Conservation (phyloP, 2,329 filamentous ascomycete genomes). For the Calcarisporium arbuscula region DNA sequence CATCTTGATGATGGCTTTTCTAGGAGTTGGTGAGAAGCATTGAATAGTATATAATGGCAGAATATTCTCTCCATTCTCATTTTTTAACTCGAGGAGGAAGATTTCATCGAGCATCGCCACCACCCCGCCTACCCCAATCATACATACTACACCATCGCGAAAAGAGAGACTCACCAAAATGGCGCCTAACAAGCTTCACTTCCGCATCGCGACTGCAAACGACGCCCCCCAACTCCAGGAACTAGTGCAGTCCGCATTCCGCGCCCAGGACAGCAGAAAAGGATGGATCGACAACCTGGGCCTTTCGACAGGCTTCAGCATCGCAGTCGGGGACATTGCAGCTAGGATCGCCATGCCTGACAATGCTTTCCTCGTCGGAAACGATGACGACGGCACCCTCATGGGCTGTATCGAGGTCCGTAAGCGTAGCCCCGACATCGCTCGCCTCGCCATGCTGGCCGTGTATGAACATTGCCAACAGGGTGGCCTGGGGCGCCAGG, state of each 20-base stretch:
- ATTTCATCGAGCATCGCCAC: no score
- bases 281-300: slow-evolving; percentile 28
- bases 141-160: no score
- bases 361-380: slow-evolving; percentile 20
- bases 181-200: no score
- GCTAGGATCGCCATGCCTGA: slow-evolving; percentile 36
- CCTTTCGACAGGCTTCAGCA: slow-evolving; percentile 66
- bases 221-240: slow-evolving; percentile 29
- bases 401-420: slow-evolving; percentile 22
- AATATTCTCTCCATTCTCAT: no score
- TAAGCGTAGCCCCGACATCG: slow-evolving; percentile 16
- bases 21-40: no score
- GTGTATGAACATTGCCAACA: slow-evolving; percentile 24
- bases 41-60: no score
- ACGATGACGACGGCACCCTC: slow-evolving; percentile 11
- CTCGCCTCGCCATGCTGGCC: slow-evolving; percentile 27
- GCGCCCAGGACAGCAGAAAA: slow-evolving; percentile 28
- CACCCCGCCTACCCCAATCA: no score
- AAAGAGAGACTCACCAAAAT: no score
- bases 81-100: no score
- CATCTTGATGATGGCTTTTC: no score
- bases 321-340: slow-evolving; percentile 58
- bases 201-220: slow-evolving; percentile 28
- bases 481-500: slow-evolving; percentile 24
- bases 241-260: slow-evolving; percentile 34